Percentiles rank a stretch among this genome's conserved stretches.
phyloP scores from a whole-genome alignment of 305 asterid genomes.

The Fraxinus xanthoxyloides region DNA sequence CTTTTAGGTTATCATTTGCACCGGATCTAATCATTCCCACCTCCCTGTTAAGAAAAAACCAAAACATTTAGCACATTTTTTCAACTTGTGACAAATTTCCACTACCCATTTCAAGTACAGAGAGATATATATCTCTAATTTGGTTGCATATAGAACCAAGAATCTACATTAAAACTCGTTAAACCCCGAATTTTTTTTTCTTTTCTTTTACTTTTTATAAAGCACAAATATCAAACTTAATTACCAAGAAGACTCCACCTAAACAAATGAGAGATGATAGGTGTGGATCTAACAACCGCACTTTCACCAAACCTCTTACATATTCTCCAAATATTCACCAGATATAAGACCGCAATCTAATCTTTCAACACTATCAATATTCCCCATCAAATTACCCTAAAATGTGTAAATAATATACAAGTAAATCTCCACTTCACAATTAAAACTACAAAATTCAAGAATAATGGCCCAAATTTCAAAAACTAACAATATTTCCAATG shows the following conservation, averaged over 20 bases:
- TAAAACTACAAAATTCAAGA: background rate
- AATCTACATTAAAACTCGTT: background rate
- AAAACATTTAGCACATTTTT: background rate
- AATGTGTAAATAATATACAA: background rate
- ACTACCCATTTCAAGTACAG: background rate
- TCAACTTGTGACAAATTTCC: background rate
- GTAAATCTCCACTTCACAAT: background rate
- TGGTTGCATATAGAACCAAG: background rate
- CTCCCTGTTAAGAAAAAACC: conserved; percentile 34
- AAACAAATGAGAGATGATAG: background rate
- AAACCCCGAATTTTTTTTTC: background rate
- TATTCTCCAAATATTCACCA: conserved; percentile 16
- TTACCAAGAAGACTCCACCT: conserved; percentile 15
- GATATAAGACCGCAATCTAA: conserved; percentile 17
- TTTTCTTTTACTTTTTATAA: background rate
- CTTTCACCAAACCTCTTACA: conserved; percentile 21
- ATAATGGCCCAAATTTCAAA: background rate
- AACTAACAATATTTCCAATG: background rate
- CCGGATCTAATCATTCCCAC: conserved; percentile 44
- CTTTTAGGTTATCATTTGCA: conserved; percentile 41
- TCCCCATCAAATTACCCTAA: background rate
- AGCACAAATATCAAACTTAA: background rate
- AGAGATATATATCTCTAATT: background rate
- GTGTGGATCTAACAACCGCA: conserved; percentile 36
- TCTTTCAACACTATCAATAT: background rate